These are phyloP conservation scores for Hypericum androsaemum DNA, from an alignment of 345 rosid genomes.

Conservation along the genomic window DNA sequence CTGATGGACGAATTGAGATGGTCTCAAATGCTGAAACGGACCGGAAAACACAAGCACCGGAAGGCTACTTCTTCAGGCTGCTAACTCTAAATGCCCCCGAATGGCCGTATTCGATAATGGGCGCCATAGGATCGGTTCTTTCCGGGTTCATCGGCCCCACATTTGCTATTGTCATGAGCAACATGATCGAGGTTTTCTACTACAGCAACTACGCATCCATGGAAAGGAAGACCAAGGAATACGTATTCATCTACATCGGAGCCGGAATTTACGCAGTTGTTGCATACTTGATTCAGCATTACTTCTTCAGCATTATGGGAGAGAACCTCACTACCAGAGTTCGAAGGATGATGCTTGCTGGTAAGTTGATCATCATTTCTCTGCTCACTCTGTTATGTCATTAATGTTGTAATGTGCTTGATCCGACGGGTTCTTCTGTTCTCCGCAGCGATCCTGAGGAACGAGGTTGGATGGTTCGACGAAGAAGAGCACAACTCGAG, in stretches of 20 bases:
- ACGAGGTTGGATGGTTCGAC: constrained; percentile 99
- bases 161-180: constrained; percentile 93
- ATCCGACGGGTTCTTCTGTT: background rate
- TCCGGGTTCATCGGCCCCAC: constrained; percentile 96
- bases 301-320: constrained; percentile 99
- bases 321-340: constrained; percentile 98
- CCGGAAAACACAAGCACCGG: constrained; percentile 76
- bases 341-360: constrained; percentile 98
- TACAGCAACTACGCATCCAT: constrained; percentile 70
- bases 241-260: constrained; percentile 95
- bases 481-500: constrained; percentile 99
- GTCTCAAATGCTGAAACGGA: constrained; percentile 93
- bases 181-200: constrained; percentile 97
- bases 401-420: background rate
- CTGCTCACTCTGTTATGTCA: background rate
- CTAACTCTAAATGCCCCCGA: constrained; percentile 91
- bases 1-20: constrained; percentile 97
- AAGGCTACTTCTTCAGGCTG: constrained; percentile 82
- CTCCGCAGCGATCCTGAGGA: constrained; percentile 72
- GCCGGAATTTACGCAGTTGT: constrained; percentile 92
- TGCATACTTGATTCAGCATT: constrained; percentile 95
- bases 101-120: constrained; percentile 99
- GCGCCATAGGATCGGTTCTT: constrained; percentile 81
- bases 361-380: constrained; percentile 17
- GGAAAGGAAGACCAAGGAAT: constrained; percentile 95